Evolutionary conservation across 2,329 filamentous ascomycete species (phyloP), one percentile per base, ranked within the genome.

Genomic region (Parafenestella ontariensis): DNA sequence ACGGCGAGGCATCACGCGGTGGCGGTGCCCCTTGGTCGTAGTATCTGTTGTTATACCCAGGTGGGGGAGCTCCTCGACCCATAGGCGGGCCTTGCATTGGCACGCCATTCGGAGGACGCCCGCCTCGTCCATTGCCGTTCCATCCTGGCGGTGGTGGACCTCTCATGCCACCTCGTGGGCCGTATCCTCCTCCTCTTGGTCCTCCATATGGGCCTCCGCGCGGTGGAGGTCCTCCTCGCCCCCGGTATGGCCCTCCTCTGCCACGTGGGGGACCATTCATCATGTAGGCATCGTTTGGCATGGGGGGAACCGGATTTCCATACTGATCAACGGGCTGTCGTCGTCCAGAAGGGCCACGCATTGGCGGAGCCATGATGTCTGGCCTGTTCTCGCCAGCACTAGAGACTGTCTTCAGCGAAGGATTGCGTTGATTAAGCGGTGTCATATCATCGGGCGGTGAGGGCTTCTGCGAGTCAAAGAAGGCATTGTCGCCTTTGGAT

Each of bases 381-480:
- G 82, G 46, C 66, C 75, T 64, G 76, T 81, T 68, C 74, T 75
- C 65, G 65, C 70, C 58, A 70, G 72, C 58, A 76, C 77, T 76
- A 59, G 79, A 83, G 18, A 81, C 82, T 3, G 83, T 85, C 62
- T 81, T 79, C 34, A 88, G 82, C 17, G 84, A 85, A 2, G 87
- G 86, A 49, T 86, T 87, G 46, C 83, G 80, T 7, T 85, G 81
- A 17, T 90, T 93, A 54, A 92, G 77, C 0, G 90, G 90, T 15
- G 89, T 84, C 50, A 84, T 84, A 71, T 92, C 90, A 61, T 92
- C 90, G 41, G 71, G 65, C 34, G 85, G 84, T 28, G 87, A 83
- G 63, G 83, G 85, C 67, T 84, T 85, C 55, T 81, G 78, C 52
- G 77, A 68, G 62, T 92, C 89, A 62, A 87, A 92, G 0, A 88